Conservation (phyloP, 2,329 filamentous ascomycete species). For the Pochonia chlamydosporia region DNA sequence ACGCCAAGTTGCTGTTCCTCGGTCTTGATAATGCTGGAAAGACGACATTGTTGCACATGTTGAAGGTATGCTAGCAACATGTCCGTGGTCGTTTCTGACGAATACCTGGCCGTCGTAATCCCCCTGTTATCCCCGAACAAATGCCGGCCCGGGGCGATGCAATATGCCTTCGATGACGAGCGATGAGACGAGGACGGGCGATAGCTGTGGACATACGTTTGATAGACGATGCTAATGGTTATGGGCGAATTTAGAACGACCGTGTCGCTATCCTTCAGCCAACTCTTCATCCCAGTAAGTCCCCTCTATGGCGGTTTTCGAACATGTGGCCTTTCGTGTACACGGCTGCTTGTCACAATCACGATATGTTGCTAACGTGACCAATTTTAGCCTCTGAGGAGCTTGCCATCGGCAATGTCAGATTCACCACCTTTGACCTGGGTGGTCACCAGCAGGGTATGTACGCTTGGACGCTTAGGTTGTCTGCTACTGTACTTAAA, state of each 20-base stretch:
- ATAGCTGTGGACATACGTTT: neutral
- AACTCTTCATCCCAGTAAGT: conserved; percentile 83
- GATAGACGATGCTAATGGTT: conserved; percentile 16
- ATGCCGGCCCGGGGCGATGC: too few relatives aligned
- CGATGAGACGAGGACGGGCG: neutral
- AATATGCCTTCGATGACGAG: neutral
- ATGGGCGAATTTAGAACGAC: conserved; percentile 60
- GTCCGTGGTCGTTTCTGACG: too few relatives aligned
- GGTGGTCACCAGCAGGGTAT: conserved; percentile 88
- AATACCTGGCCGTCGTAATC: neutral
- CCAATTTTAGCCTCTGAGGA: conserved; percentile 71
- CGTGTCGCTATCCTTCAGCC: conserved; percentile 86
- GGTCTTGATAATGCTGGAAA: conserved; percentile 93
- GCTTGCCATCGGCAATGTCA: conserved; percentile 85
- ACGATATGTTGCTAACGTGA: conserved; percentile 11
- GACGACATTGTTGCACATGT: conserved; percentile 89
- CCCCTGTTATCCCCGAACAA: too few relatives aligned
- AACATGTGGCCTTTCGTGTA: neutral
- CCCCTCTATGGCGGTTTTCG: conserved; percentile 1
- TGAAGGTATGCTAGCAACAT: conserved; percentile 72
- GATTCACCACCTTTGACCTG: conserved; percentile 91
- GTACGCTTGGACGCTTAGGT: conserved; percentile 12
- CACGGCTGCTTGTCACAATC: neutral
- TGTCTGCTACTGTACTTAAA: conserved; percentile 56
- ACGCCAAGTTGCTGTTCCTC: conserved; percentile 90